phyloP scores from a whole-genome alignment of 169 alveolate species.

The Eimeria praecox region DNA sequence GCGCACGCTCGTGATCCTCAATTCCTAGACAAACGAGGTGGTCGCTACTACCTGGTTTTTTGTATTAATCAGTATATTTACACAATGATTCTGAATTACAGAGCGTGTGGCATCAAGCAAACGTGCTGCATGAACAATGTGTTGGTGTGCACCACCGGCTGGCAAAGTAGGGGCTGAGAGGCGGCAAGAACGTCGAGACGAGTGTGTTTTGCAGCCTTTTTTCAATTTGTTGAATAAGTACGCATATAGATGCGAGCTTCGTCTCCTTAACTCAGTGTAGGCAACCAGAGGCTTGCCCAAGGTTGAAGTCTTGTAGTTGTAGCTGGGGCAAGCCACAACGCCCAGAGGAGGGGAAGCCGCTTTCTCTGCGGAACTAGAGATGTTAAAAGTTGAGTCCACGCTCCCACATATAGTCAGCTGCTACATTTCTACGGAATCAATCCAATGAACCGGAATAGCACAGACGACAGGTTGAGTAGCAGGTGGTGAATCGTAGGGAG shows the following conservation, averaged over 20 bases:
- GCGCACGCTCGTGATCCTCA: not conserved
- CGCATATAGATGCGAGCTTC: not conserved
- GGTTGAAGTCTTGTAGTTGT: not conserved
- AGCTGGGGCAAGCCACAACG: not conserved
- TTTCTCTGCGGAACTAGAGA: not conserved
- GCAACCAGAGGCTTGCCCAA: not conserved
- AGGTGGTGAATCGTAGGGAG: too few relatives aligned
- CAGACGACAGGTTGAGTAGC: too few relatives aligned
- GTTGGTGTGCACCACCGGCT: slow-evolving; percentile 32
- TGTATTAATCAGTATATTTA: not conserved
- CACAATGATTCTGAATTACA: not conserved
- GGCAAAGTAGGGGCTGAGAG: not conserved
- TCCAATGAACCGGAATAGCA: not conserved
- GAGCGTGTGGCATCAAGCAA: not conserved
- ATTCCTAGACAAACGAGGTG: not conserved
- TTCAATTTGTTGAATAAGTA: not conserved
- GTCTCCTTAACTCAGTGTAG: not conserved
- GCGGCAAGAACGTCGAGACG: slow-evolving; percentile 7
- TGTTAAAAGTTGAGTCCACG: not conserved
- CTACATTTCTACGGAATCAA: not conserved
- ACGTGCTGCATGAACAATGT: not conserved
- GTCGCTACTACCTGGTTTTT: not conserved
- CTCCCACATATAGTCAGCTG: not conserved
- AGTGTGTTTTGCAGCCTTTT: not conserved
- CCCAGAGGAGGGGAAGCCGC: not conserved